phyloP scores from a whole-genome alignment of 768 basidiomycete species.

The Fomitopsis serialis region DNA sequence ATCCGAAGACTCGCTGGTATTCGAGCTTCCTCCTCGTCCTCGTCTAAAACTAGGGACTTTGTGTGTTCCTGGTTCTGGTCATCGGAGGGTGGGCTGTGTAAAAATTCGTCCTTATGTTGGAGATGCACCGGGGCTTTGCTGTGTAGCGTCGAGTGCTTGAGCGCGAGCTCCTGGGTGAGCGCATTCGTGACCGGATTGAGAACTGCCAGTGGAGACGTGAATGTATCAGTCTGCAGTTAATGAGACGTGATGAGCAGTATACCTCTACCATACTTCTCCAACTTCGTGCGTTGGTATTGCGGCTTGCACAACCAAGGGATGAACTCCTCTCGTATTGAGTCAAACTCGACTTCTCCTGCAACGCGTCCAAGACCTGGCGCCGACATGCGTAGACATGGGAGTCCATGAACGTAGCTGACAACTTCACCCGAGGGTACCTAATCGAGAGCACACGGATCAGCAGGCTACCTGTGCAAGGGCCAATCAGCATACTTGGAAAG shows the following conservation, averaged over 20 bases:
- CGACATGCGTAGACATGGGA: constrained; percentile 91
- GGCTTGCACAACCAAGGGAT: constrained; percentile 89
- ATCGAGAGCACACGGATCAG: background rate
- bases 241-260: constrained; percentile 10
- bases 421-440: constrained; percentile 66
- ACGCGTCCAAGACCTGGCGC: constrained; percentile 62
- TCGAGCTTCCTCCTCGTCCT: constrained; percentile 28
- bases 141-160: constrained; percentile 56
- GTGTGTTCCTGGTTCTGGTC: constrained; percentile 10
- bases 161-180: constrained; percentile 43
- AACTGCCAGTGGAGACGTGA: constrained; percentile 31
- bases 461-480: constrained; percentile 1
- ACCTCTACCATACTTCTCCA: constrained; percentile 57
- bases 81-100: constrained; percentile 18
- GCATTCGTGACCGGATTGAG: constrained; percentile 40
- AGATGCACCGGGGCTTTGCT: constrained; percentile 9
- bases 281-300: constrained; percentile 64
- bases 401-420: constrained; percentile 70
- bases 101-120: constrained; percentile 6
- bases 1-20: constrained; percentile 50
- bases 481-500: constrained; percentile 51
- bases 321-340: constrained; percentile 86
- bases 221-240: background rate
- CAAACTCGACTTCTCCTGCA: constrained; percentile 60
- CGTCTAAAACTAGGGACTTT: constrained; percentile 36